A percentile compares a stretch with the other conserved stretches of the same genome.
phyloP scores from a whole-genome alignment of 768 basidiomycete species.

The Rhizopogon sp. region DNA sequence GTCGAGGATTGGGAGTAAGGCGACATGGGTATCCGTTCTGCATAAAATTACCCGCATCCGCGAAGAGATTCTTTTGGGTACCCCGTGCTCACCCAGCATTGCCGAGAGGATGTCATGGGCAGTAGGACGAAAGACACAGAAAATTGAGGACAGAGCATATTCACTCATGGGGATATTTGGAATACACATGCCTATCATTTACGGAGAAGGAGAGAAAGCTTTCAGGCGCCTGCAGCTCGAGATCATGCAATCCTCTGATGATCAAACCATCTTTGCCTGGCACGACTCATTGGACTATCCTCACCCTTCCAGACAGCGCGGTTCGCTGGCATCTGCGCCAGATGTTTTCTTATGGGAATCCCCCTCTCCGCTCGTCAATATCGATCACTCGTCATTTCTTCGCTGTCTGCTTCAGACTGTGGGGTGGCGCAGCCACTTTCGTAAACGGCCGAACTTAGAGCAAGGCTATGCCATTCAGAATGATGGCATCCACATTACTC shows the following conservation, averaged over 20 bases:
- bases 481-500: slow-evolving; percentile 3
- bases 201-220: slow-evolving; percentile 15
- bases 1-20: slow-evolving; percentile 6
- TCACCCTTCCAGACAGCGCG: not conserved
- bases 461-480: not conserved
- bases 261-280: slow-evolving; percentile 12
- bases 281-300: not conserved
- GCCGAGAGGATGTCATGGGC: slow-evolving; percentile 25
- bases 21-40: not conserved
- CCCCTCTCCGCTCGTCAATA: not conserved
- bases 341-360: not conserved
- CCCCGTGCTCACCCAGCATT: slow-evolving; percentile 4
- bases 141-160: slow-evolving; percentile 24
- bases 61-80: not conserved
- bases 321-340: slow-evolving; percentile 3
- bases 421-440: not conserved
- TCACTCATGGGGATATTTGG: slow-evolving; percentile 18
- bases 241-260: slow-evolving; percentile 7
- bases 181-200: slow-evolving; percentile 10
- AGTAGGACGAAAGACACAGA: slow-evolving; percentile 21
- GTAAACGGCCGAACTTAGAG: not conserved
- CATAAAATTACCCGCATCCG: slow-evolving; percentile 5
- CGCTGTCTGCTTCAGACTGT: not conserved
- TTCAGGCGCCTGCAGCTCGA: slow-evolving; percentile 12
- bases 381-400: not conserved